Evolutionary conservation across 2,329 filamentous ascomycete genomes (phyloP).

Genomic region (Immersiporthe knoxdaviesiana): DNA sequence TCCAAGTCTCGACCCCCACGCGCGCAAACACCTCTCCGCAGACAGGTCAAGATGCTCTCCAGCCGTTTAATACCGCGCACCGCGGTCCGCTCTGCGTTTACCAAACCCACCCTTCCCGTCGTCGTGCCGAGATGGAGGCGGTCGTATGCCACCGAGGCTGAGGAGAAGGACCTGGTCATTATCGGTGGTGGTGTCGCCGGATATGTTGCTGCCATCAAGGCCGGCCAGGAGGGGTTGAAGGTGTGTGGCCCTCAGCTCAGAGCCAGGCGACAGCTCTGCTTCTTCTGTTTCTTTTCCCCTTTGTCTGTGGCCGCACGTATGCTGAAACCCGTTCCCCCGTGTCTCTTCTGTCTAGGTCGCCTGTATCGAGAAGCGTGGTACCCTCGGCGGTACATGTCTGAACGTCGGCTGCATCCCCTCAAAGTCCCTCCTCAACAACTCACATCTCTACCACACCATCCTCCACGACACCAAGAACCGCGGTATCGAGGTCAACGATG

Average conservation of each 20-base stretch:
- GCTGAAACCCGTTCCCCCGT: neutral
- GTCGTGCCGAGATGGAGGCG: slow-evolving; percentile 59
- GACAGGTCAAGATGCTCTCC: slow-evolving; percentile 53
- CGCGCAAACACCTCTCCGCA: slow-evolving; percentile 1
- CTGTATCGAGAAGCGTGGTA: slow-evolving; percentile 97
- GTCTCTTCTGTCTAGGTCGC: slow-evolving; percentile 64
- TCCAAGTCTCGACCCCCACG: slow-evolving; percentile 2
- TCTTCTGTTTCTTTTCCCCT: neutral
- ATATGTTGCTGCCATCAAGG: slow-evolving; percentile 99
- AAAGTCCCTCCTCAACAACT: slow-evolving; percentile 99
- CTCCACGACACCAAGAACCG: slow-evolving; percentile 96
- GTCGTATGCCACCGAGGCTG: slow-evolving; percentile 63
- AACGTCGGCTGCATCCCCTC: slow-evolving; percentile 99
- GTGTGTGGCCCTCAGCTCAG: slow-evolving; percentile 50
- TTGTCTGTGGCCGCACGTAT: neutral
- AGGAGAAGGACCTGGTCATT: slow-evolving; percentile 95
- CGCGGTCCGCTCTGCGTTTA: slow-evolving; percentile 60
- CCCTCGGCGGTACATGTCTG: slow-evolving; percentile 93
- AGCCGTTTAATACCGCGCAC: slow-evolving; percentile 64
- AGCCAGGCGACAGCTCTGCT: neutral
- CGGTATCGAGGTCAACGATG: slow-evolving; percentile 95
- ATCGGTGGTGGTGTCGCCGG: slow-evolving; percentile 98
- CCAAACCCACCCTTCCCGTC: slow-evolving; percentile 39
- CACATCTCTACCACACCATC: slow-evolving; percentile 95
- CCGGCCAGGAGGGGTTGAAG: slow-evolving; percentile 95